Percentiles rank a stretch among this genome's conserved stretches.
phyloP scores from a whole-genome alignment of 2,329 filamentous ascomycete genomes.

The Fusarium sp. region DNA sequence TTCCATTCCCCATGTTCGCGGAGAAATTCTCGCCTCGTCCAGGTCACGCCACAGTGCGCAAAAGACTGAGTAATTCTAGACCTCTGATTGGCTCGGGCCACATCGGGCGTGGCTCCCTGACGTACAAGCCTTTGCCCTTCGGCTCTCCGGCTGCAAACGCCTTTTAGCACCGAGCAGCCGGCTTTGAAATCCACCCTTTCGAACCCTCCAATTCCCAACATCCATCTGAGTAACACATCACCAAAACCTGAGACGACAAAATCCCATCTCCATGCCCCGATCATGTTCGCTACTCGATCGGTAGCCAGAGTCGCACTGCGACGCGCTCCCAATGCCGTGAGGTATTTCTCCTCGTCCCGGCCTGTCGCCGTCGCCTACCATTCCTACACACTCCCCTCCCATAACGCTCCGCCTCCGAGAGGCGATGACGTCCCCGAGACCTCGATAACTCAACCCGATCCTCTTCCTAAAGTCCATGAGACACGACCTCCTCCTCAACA shows the following conservation, averaged over 20 bases:
- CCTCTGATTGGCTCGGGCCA: slow-evolving; percentile 52
- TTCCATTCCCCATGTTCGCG: neutral
- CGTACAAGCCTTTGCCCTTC: slow-evolving; percentile 36
- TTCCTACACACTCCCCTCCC: slow-evolving; percentile 61
- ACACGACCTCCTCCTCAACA: slow-evolving; percentile 56
- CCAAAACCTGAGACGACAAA: neutral
- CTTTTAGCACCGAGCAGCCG: slow-evolving; percentile 44
- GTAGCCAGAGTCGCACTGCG: slow-evolving; percentile 55
- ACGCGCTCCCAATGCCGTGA: slow-evolving; percentile 52
- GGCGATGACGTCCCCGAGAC: slow-evolving; percentile 58
- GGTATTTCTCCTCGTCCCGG: slow-evolving; percentile 55
- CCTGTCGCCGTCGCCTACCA: slow-evolving; percentile 56
- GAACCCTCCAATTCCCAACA: slow-evolving; percentile 9
- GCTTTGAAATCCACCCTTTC: slow-evolving; percentile 38
- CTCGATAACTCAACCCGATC: slow-evolving; percentile 57
- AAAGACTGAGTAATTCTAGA: slow-evolving; percentile 45
- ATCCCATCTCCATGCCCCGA: slow-evolving; percentile 39
- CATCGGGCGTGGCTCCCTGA: slow-evolving; percentile 44
- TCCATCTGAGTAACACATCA: slow-evolving; percentile 9
- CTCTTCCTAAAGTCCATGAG: slow-evolving; percentile 62
- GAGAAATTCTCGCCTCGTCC: neutral
- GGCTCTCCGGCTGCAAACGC: slow-evolving; percentile 44
- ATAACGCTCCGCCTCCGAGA: slow-evolving; percentile 52
- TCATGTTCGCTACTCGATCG: slow-evolving; percentile 57
- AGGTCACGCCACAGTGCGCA: slow-evolving; percentile 25